phyloP scores from a whole-genome alignment of 177 flowering plant species.

The Telopea speciosissima region DNA sequence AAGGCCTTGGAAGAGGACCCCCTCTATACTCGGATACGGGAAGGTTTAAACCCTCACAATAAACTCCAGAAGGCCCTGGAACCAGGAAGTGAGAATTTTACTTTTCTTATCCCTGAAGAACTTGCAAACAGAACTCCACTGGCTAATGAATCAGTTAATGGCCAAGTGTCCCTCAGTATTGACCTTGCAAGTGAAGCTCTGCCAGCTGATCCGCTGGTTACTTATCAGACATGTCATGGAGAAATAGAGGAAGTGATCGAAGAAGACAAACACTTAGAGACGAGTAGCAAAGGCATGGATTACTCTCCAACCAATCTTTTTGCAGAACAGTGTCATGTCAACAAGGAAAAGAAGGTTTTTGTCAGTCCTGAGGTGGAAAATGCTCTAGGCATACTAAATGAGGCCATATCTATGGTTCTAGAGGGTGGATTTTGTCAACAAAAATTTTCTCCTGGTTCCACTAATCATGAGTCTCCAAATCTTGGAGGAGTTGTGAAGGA shows the following conservation, averaged over 20 bases:
- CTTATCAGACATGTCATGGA: conserved; percentile 9
- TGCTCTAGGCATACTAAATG: conserved; percentile 59
- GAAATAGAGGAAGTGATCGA: conserved; percentile 24
- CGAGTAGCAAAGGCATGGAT: conserved; percentile 3
- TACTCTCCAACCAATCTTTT: conserved; percentile 8
- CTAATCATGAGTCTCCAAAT: conserved; percentile 14
- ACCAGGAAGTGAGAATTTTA: background rate
- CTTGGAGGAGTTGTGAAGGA: conserved; percentile 14
- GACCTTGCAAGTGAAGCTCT: conserved; percentile 5
- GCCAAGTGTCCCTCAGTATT: conserved; percentile 10
- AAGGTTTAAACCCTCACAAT: conserved; percentile 33
- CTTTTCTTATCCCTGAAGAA: background rate
- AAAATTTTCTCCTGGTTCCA: conserved; percentile 14
- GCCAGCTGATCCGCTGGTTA: conserved; percentile 3
- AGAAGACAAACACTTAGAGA: conserved; percentile 3
- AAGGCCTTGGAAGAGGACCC: conserved; percentile 55
- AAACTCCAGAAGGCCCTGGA: conserved; percentile 5
- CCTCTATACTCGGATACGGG: conserved; percentile 50
- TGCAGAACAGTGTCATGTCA: conserved; percentile 9
- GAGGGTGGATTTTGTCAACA: conserved; percentile 22
- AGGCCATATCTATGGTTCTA: conserved; percentile 42
- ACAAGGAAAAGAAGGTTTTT: conserved; percentile 16
- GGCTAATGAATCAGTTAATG: conserved; percentile 9
- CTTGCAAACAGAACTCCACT: conserved; percentile 1
- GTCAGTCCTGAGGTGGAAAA: conserved; percentile 58